A percentile compares a stretch with the other conserved stretches of the same genome.
Conservation (phyloP, 1,284 basidiomycete species). For the Sutorius eximius region DNA sequence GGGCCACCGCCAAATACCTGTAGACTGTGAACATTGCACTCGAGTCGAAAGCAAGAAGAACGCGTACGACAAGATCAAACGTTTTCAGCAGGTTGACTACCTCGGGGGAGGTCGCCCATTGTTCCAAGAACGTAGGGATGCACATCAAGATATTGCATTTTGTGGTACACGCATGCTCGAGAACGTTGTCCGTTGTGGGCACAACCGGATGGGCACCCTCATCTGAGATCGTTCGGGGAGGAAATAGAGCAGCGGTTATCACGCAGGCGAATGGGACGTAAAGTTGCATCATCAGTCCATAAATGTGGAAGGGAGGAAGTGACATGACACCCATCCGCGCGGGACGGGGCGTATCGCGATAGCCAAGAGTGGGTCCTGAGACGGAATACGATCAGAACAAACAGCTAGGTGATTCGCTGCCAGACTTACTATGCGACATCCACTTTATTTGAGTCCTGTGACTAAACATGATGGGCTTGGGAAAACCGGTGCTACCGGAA, state of each 20-base stretch:
- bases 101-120: not conserved
- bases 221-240: not conserved
- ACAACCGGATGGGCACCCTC: not conserved
- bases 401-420: too few species aligned
- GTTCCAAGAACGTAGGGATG: conserved; percentile 1
- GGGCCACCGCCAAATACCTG: conserved; percentile 8
- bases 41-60: not conserved
- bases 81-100: not conserved
- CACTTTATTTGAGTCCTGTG: conserved; percentile 6
- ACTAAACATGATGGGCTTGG: not conserved
- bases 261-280: conserved; percentile 5
- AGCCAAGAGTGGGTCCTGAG: not conserved
- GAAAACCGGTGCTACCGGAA: conserved; percentile 9
- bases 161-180: not conserved
- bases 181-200: not conserved
- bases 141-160: not conserved
- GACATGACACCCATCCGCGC: conserved; percentile 2
- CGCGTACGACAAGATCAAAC: conserved; percentile 3
- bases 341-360: not conserved
- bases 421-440: conserved; percentile 3
- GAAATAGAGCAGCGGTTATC: not conserved
- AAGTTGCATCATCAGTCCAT: conserved; percentile 3
- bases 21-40: not conserved
- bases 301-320: conserved; percentile 3
- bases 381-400: not conserved